A percentile compares a stretch with the other conserved stretches of the same genome.
These are phyloP conservation scores for Ocimum tenuiflorum DNA, from an alignment of 257 asterid species.

Conservation along the genomic window DNA sequence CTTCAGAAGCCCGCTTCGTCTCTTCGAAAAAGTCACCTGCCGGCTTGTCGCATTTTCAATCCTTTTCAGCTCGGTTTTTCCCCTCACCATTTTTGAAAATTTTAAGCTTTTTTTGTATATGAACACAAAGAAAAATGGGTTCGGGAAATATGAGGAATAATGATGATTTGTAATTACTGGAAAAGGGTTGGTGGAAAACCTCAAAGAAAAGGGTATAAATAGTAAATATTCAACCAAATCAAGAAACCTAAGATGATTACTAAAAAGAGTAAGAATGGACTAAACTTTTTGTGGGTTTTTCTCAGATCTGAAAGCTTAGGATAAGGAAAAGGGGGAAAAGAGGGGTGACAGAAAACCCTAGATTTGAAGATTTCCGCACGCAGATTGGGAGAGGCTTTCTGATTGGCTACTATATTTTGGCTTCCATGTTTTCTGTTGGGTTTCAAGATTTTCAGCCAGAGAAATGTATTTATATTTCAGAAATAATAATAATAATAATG, in stretches of 20 bases:
- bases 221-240: neutral
- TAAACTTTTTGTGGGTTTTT: neutral
- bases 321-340: neutral
- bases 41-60: slow-evolving; percentile 57
- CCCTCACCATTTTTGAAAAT: slow-evolving; percentile 42
- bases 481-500: no score
- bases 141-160: neutral
- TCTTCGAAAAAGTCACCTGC: slow-evolving; percentile 61
- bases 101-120: no score
- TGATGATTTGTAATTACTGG: neutral
- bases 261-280: slow-evolving; percentile 1
- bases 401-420: neutral
- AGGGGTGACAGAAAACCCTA: slow-evolving; percentile 16
- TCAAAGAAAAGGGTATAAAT: neutral
- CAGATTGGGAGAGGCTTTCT: neutral
- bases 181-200: neutral
- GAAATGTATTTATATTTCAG: no score
- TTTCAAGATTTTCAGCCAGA: neutral
- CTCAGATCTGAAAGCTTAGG: slow-evolving; percentile 34
- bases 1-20: slow-evolving; percentile 58
- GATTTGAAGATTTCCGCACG: neutral
- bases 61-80: slow-evolving; percentile 56
- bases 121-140: no score
- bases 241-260: slow-evolving; percentile 16
- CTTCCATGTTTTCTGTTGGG: slow-evolving; percentile 1